Percentiles rank a stretch among this genome's conserved stretches.
These are phyloP conservation scores for Lentinula raphanica DNA, from an alignment of 768 basidiomycete genomes.

Conservation along the genomic window DNA sequence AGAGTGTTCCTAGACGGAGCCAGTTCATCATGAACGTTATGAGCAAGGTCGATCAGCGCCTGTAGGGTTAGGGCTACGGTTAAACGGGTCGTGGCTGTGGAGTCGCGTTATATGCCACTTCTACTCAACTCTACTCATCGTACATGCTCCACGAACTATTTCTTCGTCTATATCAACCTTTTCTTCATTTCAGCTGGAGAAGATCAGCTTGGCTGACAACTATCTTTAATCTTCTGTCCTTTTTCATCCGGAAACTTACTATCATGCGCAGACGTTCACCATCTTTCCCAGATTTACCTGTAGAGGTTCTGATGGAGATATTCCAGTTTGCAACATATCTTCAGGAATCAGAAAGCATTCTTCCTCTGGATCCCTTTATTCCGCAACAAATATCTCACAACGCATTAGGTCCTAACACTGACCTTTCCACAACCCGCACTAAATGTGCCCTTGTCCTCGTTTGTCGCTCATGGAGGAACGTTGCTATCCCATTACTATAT, in stretches of 20 bases:
- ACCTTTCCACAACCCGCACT: constrained; percentile 39
- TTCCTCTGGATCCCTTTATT: constrained; percentile 42
- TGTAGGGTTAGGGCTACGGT: not conserved
- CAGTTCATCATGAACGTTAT: constrained; percentile 2
- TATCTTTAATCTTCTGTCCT: not conserved
- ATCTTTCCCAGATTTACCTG: constrained; percentile 31
- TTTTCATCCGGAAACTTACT: constrained; percentile 13
- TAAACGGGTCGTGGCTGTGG: not conserved
- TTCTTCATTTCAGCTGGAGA: not conserved
- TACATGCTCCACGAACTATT: not conserved
- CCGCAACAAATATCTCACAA: constrained; percentile 35
- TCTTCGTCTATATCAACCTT: not conserved
- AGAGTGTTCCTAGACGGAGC: constrained; percentile 14
- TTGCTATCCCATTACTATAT: constrained; percentile 40
- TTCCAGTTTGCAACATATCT: constrained; percentile 51
- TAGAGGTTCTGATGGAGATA: constrained; percentile 52
- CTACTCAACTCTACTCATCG: not conserved
- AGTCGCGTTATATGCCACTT: not conserved
- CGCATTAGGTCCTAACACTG: constrained; percentile 43
- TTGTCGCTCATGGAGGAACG: constrained; percentile 39
- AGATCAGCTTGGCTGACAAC: not conserved
- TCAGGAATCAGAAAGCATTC: constrained; percentile 36
- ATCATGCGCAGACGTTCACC: not conserved
- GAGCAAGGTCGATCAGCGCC: not conserved
- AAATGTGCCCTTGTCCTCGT: constrained; percentile 47